These are phyloP conservation scores for Aspergillus egyptiacus DNA, from an alignment of 495 filamentous ascomycete genomes.

Conservation along the genomic window DNA sequence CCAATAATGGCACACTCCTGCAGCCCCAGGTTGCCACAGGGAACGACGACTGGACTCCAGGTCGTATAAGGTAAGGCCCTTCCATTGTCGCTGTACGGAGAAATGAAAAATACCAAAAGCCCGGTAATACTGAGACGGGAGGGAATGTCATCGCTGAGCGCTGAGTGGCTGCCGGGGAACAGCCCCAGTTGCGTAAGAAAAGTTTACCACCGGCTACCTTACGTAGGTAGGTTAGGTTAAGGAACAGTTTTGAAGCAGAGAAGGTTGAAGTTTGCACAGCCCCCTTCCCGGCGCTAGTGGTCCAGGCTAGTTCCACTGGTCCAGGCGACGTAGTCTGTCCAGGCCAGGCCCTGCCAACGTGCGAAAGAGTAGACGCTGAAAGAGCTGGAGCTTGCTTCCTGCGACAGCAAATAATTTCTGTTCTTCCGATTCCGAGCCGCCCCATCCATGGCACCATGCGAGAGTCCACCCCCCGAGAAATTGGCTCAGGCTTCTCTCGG, in stretches of 20 bases:
- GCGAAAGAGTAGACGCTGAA: no score
- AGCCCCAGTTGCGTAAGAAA: slow-evolving; percentile 27
- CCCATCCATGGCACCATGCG: no score
- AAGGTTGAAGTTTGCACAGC: slow-evolving; percentile 28
- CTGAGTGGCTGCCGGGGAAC: slow-evolving; percentile 3
- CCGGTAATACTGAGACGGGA: background rate
- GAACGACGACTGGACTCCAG: background rate
- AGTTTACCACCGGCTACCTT: no score
- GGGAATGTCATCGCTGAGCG: slow-evolving; percentile 3
- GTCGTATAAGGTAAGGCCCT: no score
- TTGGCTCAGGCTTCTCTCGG: slow-evolving; percentile 1
- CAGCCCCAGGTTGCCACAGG: background rate
- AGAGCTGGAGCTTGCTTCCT: background rate
- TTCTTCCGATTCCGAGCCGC: slow-evolving; percentile 8
- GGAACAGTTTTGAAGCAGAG: no score
- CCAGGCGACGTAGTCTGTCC: no score
- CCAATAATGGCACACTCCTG: background rate
- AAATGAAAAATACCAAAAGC: slow-evolving; percentile 4
- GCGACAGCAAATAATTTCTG: background rate
- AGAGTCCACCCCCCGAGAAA: no score
- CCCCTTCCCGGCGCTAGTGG: slow-evolving; percentile 27
- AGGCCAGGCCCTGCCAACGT: slow-evolving; percentile 1
- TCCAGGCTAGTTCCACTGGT: slow-evolving; percentile 18
- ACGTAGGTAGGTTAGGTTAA: no score
- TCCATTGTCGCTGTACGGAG: background rate